Base-by-base conservation (phyloP, 495 filamentous ascomycete species). In the Aspergillus ostianus region DNA sequence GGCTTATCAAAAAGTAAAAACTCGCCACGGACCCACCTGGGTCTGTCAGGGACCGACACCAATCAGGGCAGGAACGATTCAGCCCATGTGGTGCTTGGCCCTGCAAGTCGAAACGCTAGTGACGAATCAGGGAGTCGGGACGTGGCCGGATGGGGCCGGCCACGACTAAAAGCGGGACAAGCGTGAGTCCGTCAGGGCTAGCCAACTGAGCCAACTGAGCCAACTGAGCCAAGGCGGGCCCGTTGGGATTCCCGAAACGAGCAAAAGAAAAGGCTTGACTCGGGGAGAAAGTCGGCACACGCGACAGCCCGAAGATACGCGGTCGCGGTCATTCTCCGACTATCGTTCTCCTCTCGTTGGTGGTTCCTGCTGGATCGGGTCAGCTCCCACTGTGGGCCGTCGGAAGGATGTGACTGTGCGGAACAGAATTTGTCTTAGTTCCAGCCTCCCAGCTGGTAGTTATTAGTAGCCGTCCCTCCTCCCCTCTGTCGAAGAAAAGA, bases 381-480 rank as follows among this genome's bases (percentile, higher is more conserved):
- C 44, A 41, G 29, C 41, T 47, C 13, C 27, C 49, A 41, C 17
- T 23, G 61, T 63, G 61, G 61, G 48, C 60, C 60, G 23, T 32
- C n/a, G 17, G 0, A 32, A 36, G 3, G 32, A 46, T 53, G 44
- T 46, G 53, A 41, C 36, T 41, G 36, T 41, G 47, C 49, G 47
- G 44, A 27, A 60, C 60, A 50, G n/a, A 54, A 51, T 59, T 63
- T 57, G 59, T 57, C 58, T 9, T 23, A 19, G 58, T 51, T 41
- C 36, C 36, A 41, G 36, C 53, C 30, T 21, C 58, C 62, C 59
- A 52, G 12, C 55, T 57, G 49, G 56, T 67, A 64, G 61, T 55
- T 67, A 67, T 62, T 60, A 20, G 55, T 26, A 55, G 50, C 56
- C 58, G 13, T 3, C 41, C 36, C 36, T 41, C 59, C 59, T 47